Base-by-base conservation (phyloP, 2,329 filamentous ascomycete species). In the Helicocarpus griseus region DNA sequence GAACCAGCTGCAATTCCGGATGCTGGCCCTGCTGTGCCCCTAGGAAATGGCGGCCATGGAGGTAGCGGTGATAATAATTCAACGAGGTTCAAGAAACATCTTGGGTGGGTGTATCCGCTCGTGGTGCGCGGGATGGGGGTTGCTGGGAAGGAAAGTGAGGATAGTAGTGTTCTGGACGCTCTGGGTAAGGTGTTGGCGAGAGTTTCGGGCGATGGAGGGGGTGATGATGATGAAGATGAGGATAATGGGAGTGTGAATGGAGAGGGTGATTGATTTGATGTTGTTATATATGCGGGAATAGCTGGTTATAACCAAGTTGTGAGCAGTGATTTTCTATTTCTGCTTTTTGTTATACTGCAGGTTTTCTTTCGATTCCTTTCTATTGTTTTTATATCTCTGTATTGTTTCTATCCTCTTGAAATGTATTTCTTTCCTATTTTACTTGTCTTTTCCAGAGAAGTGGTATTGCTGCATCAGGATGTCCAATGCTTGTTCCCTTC, bases 61-160 rank as follows among this genome's bases (percentile, higher is more conserved):
- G 5, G 14, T 14, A 36, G 3, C 13, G 61, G 60, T 4, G 58
- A 57, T 5, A 60, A 60, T 2, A 61, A 62, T 7, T 61, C 50
- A 26, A 63, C 58, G 11, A 52, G 79, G 54, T 73, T 71, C 13
- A 82, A 82, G 62, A 89, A 86, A 64, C 90, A 97, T 69, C 70
- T 97, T 29, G 76, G 87, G 57, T 78, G 85, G 63, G 68, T 98
- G 55, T 95, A 94, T 66, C 87, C 89, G 6, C 72, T 97, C 78
- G 59, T 70, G 50, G 68, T 69, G 49, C 61, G 63, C 50, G 63
- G 48, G 5, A 61, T 71, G 17, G 64, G 67, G 50, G 64, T 72
- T 28, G 68, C 69, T 13, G 68, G 69, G 7, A 70, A 66, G 54
- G 67, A 70, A 53, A 62, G 59, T 8, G 66, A 69, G 53, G 65